Evolutionary conservation across 2,329 filamentous ascomycete species (phyloP).

Genomic region (Myrmaecium sp.): DNA sequence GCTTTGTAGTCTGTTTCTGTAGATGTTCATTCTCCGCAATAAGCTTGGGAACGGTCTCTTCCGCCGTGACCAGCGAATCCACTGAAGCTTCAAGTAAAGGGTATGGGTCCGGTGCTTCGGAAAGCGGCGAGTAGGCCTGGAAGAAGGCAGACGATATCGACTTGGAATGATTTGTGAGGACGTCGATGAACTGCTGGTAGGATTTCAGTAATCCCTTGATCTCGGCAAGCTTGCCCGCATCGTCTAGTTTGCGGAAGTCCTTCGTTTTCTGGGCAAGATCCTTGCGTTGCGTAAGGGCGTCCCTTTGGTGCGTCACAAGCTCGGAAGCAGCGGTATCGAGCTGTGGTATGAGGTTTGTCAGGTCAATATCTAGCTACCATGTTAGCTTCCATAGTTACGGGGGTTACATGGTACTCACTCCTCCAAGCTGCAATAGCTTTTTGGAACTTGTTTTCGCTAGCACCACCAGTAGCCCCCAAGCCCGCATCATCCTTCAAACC

Average conservation of each 20-base stretch:
- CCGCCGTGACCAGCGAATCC: slow-evolving; percentile 78
- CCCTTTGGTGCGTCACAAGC: slow-evolving; percentile 80
- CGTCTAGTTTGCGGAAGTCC: slow-evolving; percentile 87
- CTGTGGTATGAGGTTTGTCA: slow-evolving; percentile 65
- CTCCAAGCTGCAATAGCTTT: slow-evolving; percentile 91
- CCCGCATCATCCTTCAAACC: too few species aligned
- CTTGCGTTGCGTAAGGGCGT: slow-evolving; percentile 90
- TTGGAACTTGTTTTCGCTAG: slow-evolving; percentile 83
- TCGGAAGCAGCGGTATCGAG: slow-evolving; percentile 92
- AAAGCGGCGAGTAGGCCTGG: slow-evolving; percentile 80
- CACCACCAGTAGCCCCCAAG: slow-evolving; percentile 15
- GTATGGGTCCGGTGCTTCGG: slow-evolving; percentile 92
- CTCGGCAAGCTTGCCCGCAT: slow-evolving; percentile 69
- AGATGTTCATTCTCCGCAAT: slow-evolving; percentile 77
- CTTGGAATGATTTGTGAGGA: slow-evolving; percentile 91
- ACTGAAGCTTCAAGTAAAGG: slow-evolving; percentile 91
- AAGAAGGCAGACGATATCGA: slow-evolving; percentile 84
- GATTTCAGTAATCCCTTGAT: slow-evolving; percentile 84
- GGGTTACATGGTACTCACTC: slow-evolving; percentile 37
- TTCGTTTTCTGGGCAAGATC: slow-evolving; percentile 98
- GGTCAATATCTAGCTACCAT: slow-evolving; percentile 53
- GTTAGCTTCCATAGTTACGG: slow-evolving; percentile 7
- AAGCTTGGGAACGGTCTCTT: slow-evolving; percentile 81
- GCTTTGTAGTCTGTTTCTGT: slow-evolving; percentile 57
- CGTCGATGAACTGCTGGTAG: slow-evolving; percentile 94